These are phyloP conservation scores for Letharia lupina DNA, from an alignment of 495 filamentous ascomycete genomes.

Conservation along the genomic window DNA sequence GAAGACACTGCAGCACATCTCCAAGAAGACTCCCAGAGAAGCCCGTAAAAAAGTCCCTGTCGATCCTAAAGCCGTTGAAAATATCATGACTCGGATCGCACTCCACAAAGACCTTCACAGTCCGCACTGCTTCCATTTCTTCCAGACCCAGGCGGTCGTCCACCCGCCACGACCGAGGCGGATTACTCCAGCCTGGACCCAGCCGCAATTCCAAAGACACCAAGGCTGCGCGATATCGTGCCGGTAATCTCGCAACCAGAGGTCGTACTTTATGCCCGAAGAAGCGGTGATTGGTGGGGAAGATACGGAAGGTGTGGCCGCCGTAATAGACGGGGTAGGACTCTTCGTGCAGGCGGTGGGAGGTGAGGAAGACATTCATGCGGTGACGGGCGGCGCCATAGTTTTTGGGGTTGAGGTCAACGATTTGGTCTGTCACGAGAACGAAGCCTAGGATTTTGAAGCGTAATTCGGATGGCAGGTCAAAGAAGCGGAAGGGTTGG, in stretches of 20 bases:
- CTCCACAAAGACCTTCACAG: conserved; percentile 68
- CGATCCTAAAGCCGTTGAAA: conserved; percentile 63
- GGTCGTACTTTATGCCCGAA: conserved; percentile 55
- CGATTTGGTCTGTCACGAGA: conserved; percentile 43
- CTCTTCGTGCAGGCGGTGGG: conserved; percentile 58
- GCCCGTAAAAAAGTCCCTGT: conserved; percentile 62
- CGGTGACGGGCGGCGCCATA: conserved; percentile 49
- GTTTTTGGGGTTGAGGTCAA: conserved; percentile 66
- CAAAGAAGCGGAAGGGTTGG: conserved; percentile 62
- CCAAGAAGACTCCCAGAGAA: conserved; percentile 56
- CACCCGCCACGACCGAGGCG: conserved; percentile 65
- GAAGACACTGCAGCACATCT: conserved; percentile 51
- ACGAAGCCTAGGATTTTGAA: conserved; percentile 57
- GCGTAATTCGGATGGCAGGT: conserved; percentile 70
- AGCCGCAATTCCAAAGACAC: conserved; percentile 67
- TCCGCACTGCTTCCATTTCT: conserved; percentile 52
- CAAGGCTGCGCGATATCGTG: conserved; percentile 56
- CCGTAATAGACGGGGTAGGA: conserved; percentile 68
- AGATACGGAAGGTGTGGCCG: conserved; percentile 67
- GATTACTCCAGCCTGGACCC: conserved; percentile 71
- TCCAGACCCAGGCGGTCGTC: conserved; percentile 55
- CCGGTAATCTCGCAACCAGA: conserved; percentile 53
- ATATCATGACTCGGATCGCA: conserved; percentile 65
- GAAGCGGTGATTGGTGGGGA: conserved; percentile 61
- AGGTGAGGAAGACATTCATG: conserved; percentile 54